A percentile compares a stretch with the other conserved stretches of the same genome.
phyloP scores from a whole-genome alignment of 2,329 filamentous ascomycete genomes.

The Claviceps monticola region DNA sequence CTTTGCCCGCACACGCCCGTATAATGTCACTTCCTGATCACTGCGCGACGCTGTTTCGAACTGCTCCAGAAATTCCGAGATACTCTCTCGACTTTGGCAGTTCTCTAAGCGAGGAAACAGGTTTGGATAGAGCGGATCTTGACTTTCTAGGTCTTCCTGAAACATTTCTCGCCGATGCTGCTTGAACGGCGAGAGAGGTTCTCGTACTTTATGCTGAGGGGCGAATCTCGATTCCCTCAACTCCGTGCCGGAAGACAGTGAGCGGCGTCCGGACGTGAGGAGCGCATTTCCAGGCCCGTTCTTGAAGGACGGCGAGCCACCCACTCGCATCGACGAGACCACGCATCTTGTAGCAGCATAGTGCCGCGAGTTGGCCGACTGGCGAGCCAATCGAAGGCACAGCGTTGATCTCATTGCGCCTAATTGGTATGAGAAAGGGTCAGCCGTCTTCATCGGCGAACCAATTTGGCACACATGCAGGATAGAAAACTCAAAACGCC shows the following conservation, averaged over 20 bases:
- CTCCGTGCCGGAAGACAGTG: constrained; percentile 9
- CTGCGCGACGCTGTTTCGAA: constrained; percentile 17
- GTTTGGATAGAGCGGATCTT: constrained; percentile 22
- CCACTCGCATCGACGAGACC: not conserved
- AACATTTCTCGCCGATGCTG: constrained; percentile 21
- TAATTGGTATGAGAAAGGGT: constrained; percentile 9
- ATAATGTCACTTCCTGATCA: constrained; percentile 17
- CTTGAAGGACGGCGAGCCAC: not conserved
- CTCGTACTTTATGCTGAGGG: constrained; percentile 9
- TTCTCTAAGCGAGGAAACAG: constrained; percentile 22
- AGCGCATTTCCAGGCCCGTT: not conserved
- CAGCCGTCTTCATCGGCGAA: not conserved
- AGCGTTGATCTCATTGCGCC: constrained; percentile 23
- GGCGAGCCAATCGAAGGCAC: constrained; percentile 23
- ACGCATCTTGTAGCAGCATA: constrained; percentile 1
- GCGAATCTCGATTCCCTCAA: constrained; percentile 7
- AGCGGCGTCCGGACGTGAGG: constrained; percentile 3
- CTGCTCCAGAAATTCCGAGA: no score
- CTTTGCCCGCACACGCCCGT: constrained; percentile 59
- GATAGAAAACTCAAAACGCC: not conserved
- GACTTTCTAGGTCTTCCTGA: constrained; percentile 18
- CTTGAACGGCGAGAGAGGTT: constrained; percentile 22
- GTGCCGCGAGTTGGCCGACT: constrained; percentile 9
- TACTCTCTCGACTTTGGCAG: constrained; percentile 1
- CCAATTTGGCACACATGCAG: not conserved